Base-by-base conservation (phyloP, 2,329 filamentous ascomycete genomes). In the Sporothrix euskadiensis region DNA sequence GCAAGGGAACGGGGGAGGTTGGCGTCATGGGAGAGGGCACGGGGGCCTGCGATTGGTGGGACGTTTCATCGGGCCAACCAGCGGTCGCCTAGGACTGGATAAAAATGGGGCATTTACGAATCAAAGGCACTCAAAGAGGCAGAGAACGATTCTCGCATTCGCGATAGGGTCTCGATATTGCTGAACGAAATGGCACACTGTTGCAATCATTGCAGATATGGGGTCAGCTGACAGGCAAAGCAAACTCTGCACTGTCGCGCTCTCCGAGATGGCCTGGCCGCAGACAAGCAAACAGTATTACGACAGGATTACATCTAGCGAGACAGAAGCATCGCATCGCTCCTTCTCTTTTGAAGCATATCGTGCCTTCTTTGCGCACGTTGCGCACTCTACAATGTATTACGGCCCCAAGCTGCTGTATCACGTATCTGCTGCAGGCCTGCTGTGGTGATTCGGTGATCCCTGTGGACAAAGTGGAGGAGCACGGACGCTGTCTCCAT, bases 1-100 rank as follows among this genome's bases (percentile, higher is more conserved):
- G 47, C 10, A 69, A 54, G 30, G 35, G 59, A 49, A 22, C 44
- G n/a, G 57, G 47, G 65, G 73, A 59, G 74, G 73, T 69, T 75
- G 74, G 75, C 73, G 75, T 75, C 75, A 75, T 75, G 74, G 69
- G 75, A 57, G 71, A 41, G 14, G 47, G 56, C 52, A 54, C 0
- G 12, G 22, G 44, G 49, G 35, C 9, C 14, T 14, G 19, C 73
- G 72, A 75, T 75, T 75, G 75, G 74, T 41, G 10, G 41, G 19
- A 19, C n/a, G 22, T 47, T 30, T 63, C 30, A 32, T 22, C 72
- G 22, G 69, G 56, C 72, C 72, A 73, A 73, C 47, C 66, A 73
- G 56, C 57, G 44, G 30, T 68, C 49, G 35, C 65, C 49, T 39
- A 14, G 66, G 49, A 56, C 47, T 26, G 19, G 8, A 16, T 2